Percentiles rank a stretch among this genome's conserved stretches.
Evolutionary conservation across 352 stramenopile genomes (phyloP).

Genomic region (Phytophthora crassamura): DNA sequence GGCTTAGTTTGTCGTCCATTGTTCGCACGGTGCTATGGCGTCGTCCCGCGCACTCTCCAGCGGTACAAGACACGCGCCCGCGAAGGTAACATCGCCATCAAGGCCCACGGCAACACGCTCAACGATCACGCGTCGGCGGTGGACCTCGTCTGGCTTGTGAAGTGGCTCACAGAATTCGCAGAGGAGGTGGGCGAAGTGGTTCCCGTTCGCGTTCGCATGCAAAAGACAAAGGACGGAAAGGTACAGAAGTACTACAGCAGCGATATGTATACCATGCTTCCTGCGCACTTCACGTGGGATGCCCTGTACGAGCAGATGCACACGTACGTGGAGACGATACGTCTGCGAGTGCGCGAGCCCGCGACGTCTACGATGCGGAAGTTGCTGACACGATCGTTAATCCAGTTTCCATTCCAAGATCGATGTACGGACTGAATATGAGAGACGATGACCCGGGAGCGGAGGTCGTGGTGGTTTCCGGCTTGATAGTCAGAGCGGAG

Average conservation of each 20-base stretch:
- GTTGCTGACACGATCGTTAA: neutral
- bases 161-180: constrained; percentile 15
- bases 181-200: constrained; percentile 11
- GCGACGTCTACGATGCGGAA: constrained; percentile 13
- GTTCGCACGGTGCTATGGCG: constrained; percentile 7
- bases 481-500: too few species aligned
- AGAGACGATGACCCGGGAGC: too few species aligned
- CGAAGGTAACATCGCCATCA: constrained; percentile 1
- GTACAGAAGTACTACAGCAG: constrained; percentile 9
- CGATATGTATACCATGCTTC: constrained; percentile 12
- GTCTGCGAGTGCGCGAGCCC: neutral
- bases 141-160: constrained; percentile 12
- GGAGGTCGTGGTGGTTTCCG: too few species aligned
- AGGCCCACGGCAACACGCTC: constrained; percentile 6
- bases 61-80: constrained; percentile 13
- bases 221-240: constrained; percentile 2
- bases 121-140: constrained; percentile 14
- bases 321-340: constrained; percentile 7
- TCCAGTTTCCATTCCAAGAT: too few species aligned
- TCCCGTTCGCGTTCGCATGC: constrained; percentile 3
- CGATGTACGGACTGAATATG: too few species aligned
- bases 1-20: constrained; percentile 2
- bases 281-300: constrained; percentile 24
- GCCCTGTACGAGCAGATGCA: constrained; percentile 24
- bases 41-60: constrained; percentile 3